phyloP scores from a whole-genome alignment of 129 eudicot species.

The Silybum marianum region DNA sequence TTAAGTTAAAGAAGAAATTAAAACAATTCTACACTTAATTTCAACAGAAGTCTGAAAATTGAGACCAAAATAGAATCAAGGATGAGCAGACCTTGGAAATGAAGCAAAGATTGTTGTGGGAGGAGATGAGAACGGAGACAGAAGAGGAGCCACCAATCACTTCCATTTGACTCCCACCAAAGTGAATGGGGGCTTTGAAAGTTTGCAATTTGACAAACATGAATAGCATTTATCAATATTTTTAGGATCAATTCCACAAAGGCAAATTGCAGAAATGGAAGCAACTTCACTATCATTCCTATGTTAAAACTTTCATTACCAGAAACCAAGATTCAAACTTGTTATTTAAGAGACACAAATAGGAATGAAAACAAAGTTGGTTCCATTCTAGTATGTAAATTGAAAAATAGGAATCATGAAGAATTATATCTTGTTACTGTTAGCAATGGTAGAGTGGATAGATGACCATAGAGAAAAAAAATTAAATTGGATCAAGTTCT shows the following conservation, averaged over 20 bases:
- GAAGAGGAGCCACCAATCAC: slow-evolving; percentile 31
- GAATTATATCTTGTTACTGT: neutral
- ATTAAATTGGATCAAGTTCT: neutral
- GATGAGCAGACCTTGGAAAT: slow-evolving; percentile 27
- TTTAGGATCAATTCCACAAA: neutral
- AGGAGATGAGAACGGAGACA: slow-evolving; percentile 5
- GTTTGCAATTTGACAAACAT: too few relatives aligned
- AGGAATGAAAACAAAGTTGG: neutral
- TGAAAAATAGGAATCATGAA: neutral
- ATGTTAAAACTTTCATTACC: neutral
- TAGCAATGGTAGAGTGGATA: too few relatives aligned
- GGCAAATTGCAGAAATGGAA: neutral
- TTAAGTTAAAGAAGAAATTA: neutral
- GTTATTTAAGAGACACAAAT: too few relatives aligned
- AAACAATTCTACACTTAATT: neutral
- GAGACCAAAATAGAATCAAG: neutral
- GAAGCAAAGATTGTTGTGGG: slow-evolving; percentile 19
- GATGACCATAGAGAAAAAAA: neutral
- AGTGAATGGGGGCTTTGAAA: slow-evolving; percentile 33
- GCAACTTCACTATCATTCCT: neutral
- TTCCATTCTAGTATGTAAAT: neutral
- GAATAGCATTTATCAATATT: too few relatives aligned
- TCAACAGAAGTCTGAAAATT: neutral
- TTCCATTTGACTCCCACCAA: slow-evolving; percentile 39
- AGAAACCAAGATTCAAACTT: neutral